Percentiles rank a stretch among this genome's conserved stretches.
Conservation (phyloP, 2,329 filamentous ascomycete genomes). For the Teratosphaeria epicoccoides region DNA sequence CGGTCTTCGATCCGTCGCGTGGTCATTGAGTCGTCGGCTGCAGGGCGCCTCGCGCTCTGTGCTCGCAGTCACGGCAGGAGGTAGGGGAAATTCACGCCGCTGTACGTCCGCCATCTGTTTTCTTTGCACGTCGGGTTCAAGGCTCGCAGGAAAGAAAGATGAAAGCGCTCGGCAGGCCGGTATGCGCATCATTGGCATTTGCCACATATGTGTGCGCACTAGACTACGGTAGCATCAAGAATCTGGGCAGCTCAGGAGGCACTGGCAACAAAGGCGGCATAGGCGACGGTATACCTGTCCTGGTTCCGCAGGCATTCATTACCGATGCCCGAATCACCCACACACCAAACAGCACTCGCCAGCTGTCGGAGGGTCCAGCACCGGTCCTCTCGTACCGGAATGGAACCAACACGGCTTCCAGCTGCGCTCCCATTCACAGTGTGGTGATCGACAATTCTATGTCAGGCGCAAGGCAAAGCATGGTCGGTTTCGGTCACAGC, state of each 20-base stretch:
- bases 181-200: background rate
- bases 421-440: slow-evolving; percentile 2
- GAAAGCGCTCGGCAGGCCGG: background rate
- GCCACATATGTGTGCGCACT: background rate
- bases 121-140: background rate
- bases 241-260: slow-evolving; percentile 10
- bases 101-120: too few relatives aligned
- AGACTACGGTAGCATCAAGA: background rate
- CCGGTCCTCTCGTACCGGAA: slow-evolving; percentile 8
- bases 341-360: slow-evolving; percentile 13
- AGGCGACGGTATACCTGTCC: slow-evolving; percentile 13
- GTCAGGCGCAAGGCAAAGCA: slow-evolving; percentile 14
- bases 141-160: background rate
- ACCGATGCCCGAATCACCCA: slow-evolving; percentile 15
- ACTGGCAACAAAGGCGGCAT: slow-evolving; percentile 12
- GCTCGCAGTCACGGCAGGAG: too few relatives aligned
- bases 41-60: background rate
- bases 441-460: slow-evolving; percentile 10
- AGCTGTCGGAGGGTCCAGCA: slow-evolving; percentile 10
- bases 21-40: background rate
- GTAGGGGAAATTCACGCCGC: too few relatives aligned
- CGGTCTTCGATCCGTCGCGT: background rate
- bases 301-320: slow-evolving; percentile 11
- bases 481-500: slow-evolving; percentile 30
- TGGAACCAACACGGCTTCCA: slow-evolving; percentile 1